Conservation (phyloP, 176 grass and related monocot genomes). For the Eleusine indica region DNA sequence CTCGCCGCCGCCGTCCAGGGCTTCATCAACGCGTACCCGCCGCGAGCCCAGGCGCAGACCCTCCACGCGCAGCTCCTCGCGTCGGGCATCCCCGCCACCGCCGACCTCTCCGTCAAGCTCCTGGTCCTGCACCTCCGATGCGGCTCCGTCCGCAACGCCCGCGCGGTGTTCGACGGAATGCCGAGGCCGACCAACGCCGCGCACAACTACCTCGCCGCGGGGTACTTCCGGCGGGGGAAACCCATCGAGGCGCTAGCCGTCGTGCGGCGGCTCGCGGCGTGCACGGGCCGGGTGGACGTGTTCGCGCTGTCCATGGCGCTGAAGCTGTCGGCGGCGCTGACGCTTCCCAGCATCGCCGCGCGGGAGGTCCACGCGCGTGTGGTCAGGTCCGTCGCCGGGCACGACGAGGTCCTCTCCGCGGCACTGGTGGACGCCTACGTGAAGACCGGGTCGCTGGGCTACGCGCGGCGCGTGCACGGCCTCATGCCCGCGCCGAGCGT, state of each 20-base stretch:
- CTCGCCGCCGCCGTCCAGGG: constrained; percentile 56
- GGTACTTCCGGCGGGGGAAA: constrained; percentile 62
- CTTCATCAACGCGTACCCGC: constrained; percentile 52
- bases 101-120: constrained; percentile 65
- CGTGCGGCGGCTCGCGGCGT: constrained; percentile 53
- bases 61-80: constrained; percentile 71
- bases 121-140: constrained; percentile 68
- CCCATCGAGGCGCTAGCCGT: constrained; percentile 53
- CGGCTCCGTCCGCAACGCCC: constrained; percentile 66
- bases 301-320: constrained; percentile 87
- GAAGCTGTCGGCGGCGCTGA: constrained; percentile 59
- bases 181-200: constrained; percentile 41
- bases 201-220: constrained; percentile 75
- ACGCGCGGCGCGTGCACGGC: constrained; percentile 57
- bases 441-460: constrained; percentile 52
- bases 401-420: constrained; percentile 63
- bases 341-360: constrained; percentile 22
- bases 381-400: constrained; percentile 37
- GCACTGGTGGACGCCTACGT: constrained; percentile 82
- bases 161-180: constrained; percentile 72
- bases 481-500: constrained; percentile 43
- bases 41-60: constrained; percentile 45
- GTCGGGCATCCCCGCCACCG: constrained; percentile 38
- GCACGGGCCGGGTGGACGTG: constrained; percentile 50
- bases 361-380: constrained; percentile 72